Percentiles rank a stretch among this genome's conserved stretches.
These are phyloP conservation scores for Kokia cookei DNA, from an alignment of 441 rosid genomes.

Conservation along the genomic window DNA sequence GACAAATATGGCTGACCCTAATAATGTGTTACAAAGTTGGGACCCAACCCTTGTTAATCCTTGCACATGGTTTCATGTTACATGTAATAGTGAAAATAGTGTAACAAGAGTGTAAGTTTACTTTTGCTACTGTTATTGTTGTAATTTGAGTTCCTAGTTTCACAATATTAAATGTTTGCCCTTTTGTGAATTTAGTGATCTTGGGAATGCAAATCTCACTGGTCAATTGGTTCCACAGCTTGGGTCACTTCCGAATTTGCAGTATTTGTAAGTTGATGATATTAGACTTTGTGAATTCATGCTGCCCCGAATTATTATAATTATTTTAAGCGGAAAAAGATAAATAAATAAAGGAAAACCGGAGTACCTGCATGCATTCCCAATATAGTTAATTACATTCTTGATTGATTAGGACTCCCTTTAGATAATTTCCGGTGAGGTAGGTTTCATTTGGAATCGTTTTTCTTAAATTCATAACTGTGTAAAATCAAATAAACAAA, in stretches of 20 bases:
- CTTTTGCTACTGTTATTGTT: neutral
- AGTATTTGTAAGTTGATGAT: constrained; percentile 65
- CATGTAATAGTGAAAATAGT: constrained; percentile 64
- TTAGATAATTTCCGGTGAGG: neutral
- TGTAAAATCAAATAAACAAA: neutral
- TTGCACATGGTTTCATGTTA: constrained; percentile 75
- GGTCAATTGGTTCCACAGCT: constrained; percentile 82
- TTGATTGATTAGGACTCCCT: neutral
- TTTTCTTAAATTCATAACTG: neutral
- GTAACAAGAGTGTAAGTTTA: constrained; percentile 70
- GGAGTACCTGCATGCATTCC: neutral
- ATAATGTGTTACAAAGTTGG: constrained; percentile 75
- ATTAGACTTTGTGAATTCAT: neutral
- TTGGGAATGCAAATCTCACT: constrained; percentile 86
- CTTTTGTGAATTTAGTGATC: constrained; percentile 51
- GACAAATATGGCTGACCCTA: constrained; percentile 53
- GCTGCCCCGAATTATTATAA: neutral
- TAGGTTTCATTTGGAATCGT: neutral
- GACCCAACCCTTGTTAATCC: constrained; percentile 70
- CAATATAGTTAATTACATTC: neutral
- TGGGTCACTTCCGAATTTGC: constrained; percentile 71
- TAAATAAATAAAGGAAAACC: neutral
- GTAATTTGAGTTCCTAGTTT: neutral
- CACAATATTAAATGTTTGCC: neutral
- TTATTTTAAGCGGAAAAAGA: neutral